Base-by-base conservation (phyloP, 139 green algal genomes). In the Edaphochlamys debaryana region DNA sequence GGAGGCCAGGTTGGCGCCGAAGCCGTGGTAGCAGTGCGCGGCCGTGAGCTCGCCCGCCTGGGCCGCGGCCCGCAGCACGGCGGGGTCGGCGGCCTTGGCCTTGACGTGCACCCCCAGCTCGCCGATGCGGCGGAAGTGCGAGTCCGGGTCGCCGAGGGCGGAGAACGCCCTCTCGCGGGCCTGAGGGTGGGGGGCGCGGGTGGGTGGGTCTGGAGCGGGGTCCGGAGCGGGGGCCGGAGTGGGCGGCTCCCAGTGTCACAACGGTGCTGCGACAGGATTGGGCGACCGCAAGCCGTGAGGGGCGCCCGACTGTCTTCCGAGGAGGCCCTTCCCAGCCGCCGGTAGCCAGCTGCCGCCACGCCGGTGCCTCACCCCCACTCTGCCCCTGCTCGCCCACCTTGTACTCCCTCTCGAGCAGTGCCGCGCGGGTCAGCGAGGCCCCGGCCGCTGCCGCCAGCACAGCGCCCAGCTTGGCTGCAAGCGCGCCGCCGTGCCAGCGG, bases 11-110 rank as follows among this genome's bases (percentile, higher is more conserved):
- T 94, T 95, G 36, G 93, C 92, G 20, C 95, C 95, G 87, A 98
- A 98, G n/a, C 95, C 95, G 80, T 98, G 95, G 68, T 94, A 93
- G 87, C 89, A 95, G 75, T 95, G 92, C n/a, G 95, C 38, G 3
- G 84, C 88, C 15, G 60, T 3, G 29, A 84, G 25, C 50, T 42
- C n/a, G 71, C 23, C 17, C 20, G 54, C 23, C 27, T 19, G 4
- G 54, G 23, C 11, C 22, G 54, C 30, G 54, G 71, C 19, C 1
- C 40, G 20, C 11, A 4, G n/a, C 30, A 37, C 23, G n/a, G 32
- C 7, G 11, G 63, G 42, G 11, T 80, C 54, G 2, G 52, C 76
- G 63, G 74, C 15, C 72, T 70, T 70, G 17, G 73, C 67, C 58
- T 89, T 89, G 50, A 84, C 73, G 52, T 89, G 79, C n/a, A 89